A percentile compares a stretch with the other conserved stretches of the same genome.
Evolutionary conservation across 148 eudicot species (phyloP).

Genomic region (Bassia scoparia): DNA sequence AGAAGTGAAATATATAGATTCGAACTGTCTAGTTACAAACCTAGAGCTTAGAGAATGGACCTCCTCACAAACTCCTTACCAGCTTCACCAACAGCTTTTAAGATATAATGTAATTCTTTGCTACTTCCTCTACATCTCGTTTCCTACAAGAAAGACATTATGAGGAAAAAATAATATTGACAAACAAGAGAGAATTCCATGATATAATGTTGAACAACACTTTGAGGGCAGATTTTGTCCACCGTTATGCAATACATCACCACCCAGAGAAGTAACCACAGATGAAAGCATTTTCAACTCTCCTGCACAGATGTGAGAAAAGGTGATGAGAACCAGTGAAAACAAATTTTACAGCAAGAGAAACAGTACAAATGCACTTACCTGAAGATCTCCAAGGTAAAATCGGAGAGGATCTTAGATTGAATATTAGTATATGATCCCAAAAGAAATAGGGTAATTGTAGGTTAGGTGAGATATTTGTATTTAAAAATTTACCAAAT

Average conservation of each 20-base stretch:
- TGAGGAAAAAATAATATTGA: not conserved
- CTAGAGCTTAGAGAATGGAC: constrained; percentile 75
- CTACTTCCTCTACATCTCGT: constrained; percentile 57
- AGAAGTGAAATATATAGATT: constrained; percentile 1
- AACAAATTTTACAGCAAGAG: not conserved
- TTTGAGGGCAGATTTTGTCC: constrained; percentile 59
- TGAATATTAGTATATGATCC: too few species aligned
- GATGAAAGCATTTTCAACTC: constrained; percentile 56
- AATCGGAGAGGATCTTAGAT: constrained; percentile 81
- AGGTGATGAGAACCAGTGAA: not conserved
- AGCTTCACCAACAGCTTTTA: constrained; percentile 66
- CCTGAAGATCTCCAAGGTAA: constrained; percentile 71
- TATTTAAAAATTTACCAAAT: too few species aligned
- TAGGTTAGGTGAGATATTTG: too few species aligned
- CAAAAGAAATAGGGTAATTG: too few species aligned
- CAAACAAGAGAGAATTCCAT: too few species aligned
- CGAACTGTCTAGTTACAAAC: constrained; percentile 26
- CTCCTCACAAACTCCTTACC: constrained; percentile 90
- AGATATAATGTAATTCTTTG: constrained; percentile 37
- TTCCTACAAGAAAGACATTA: constrained; percentile 42
- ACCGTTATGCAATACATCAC: constrained; percentile 87
- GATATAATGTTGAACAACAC: constrained; percentile 36
- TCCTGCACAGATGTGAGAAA: constrained; percentile 31
- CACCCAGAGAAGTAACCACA: constrained; percentile 86
- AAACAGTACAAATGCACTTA: constrained; percentile 20